Conservation (phyloP, 2,329 filamentous ascomycete species). For the Fusarium haematococcum region DNA sequence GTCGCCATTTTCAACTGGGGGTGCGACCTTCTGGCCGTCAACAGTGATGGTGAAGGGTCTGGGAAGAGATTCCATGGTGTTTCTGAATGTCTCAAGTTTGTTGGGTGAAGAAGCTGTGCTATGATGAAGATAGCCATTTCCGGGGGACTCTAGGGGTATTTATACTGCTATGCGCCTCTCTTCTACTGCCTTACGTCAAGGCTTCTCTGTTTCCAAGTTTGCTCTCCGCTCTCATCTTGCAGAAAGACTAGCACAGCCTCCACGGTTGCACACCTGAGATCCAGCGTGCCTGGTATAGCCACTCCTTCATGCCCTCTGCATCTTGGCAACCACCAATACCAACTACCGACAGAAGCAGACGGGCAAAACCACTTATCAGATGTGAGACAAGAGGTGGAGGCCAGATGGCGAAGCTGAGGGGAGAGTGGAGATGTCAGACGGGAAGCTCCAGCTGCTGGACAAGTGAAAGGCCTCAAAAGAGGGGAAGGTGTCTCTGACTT, state of each 20-base stretch:
- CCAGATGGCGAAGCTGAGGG: background rate
- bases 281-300: background rate
- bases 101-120: background rate
- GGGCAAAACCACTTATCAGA: background rate
- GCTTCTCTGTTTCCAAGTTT: background rate
- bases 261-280: background rate
- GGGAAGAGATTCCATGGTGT: slow-evolving; percentile 1
- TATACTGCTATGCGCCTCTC: background rate
- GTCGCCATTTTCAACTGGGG: background rate
- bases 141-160: background rate
- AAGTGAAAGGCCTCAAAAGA: background rate
- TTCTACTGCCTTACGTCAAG: background rate
- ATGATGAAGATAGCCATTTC: background rate
- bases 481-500: background rate
- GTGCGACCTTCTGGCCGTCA: slow-evolving; percentile 7
- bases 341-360: background rate
- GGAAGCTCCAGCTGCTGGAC: background rate
- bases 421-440: background rate
- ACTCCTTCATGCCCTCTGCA: background rate
- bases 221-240: background rate
- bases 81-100: background rate
- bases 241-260: background rate
- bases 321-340: background rate
- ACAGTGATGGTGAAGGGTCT: slow-evolving; percentile 17
- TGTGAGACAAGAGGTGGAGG: background rate